Evolutionary conservation across 441 rosid genomes (phyloP), one percentile per base, ranked within the genome.

Genomic region (Cnidoscolus chayamansa): DNA sequence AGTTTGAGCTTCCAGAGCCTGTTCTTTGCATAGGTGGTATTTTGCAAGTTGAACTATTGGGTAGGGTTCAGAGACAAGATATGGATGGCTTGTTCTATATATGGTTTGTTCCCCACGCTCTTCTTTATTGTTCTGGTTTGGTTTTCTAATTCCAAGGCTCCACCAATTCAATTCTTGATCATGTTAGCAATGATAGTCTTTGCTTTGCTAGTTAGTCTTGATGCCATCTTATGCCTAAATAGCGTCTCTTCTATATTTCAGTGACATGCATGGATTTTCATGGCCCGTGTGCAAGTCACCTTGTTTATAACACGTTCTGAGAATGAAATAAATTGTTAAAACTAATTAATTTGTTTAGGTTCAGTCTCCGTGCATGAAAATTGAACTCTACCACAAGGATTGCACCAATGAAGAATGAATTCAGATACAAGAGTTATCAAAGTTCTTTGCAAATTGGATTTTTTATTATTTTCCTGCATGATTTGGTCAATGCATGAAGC

Each of bases 61-160:
- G 95, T 71, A 88, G 99, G 70, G 87, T 90, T 77, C 97, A 93
- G 85, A 91, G 74, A 74, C 95, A 91, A 79, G 89, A 86, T 40
- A 86, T 84, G 81, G 96, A 93, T 78, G 87, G 85, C 76, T 74
- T 83, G 74, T 95, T 82, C 83, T 95, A 93, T 62, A 88, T 93
- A 81, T 95, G 98, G 99, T 95, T 75, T 45, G 85, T 78, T 7
- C 67, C 20, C 9, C 49, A 16, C 15, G 16, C 80, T 54, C 51
- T 58, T 50, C 68, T 68, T 25, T 37, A 16, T 72, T 62, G 25
- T 55, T 30, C 59, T 35, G 17, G 45, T 72, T 49, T 48, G 43
- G 57, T 40, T 15, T 72, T 6, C 1, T 63, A 54, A 7, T 47
- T 58, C 48, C 37, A 43, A 19, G 48, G 49, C 60, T 47, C 9